Evolutionary conservation across 257 asterid species (phyloP), one percentile per base, ranked within the genome.

Genomic region (Solanum corneliomulleri): DNA sequence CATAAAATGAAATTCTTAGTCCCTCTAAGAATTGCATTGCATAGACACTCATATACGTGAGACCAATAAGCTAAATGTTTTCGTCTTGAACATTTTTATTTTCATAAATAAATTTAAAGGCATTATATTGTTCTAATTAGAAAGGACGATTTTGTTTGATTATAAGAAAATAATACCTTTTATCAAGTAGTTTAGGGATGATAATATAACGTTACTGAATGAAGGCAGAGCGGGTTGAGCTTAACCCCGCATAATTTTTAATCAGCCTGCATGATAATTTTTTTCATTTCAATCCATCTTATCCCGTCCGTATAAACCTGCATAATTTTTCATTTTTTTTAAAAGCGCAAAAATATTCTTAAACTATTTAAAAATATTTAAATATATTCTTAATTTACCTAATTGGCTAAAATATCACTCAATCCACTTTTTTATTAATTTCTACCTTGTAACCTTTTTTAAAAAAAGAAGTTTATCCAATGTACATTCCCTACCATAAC

Each of bases 201-300:
- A 16, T 21, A 52, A 52, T 16, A 37, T 37, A 37, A 37, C 7
- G 7, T 0, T 35, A 6, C 7, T 33, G 37, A 4, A 35, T 5
- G 37, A 0, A 9, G 4, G 4, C 0, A 8, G 1, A 3, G 0
- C 1, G 0, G 2, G 4, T 6, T 16, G 23, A 52, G 62, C 23
- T 16, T 52, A 52, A 52, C 62, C 62, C 2, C 1, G 3, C 10
- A 52, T 16, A 52, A 6, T 52, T 52, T 52, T 52, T 21, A 16
- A 16, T 52, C 4, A 9, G 4, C 18, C 23, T 18, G 62, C 10
- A 2, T 52, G 16, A 2, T 20, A 52, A 6, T 52, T 52, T 52
- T 16, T 52, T 52, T 16, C 23, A 16, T 52, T 52, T 52, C 23
- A 52, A 52, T 21, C 1, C 10, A 1, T 1, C 2, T 52, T 6